These are phyloP conservation scores for Aphanomyces cochlioides DNA, from an alignment of 352 stramenopile species.

Conservation along the genomic window DNA sequence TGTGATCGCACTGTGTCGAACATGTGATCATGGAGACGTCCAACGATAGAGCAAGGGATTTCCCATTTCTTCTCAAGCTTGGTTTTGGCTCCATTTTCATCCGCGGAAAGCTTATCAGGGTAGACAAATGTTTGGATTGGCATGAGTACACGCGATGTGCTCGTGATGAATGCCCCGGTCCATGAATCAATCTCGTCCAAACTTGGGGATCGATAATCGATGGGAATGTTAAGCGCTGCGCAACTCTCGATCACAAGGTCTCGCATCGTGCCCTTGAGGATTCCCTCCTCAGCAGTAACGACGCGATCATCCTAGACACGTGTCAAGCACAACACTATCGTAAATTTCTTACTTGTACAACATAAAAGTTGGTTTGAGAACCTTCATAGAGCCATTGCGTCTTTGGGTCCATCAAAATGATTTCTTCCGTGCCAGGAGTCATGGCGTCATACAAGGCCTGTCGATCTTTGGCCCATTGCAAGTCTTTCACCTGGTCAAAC, in stretches of 20 bases:
- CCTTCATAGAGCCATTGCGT: constrained; percentile 61
- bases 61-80: constrained; percentile 32
- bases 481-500: constrained; percentile 48
- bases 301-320: constrained; percentile 38
- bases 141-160: constrained; percentile 74
- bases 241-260: constrained; percentile 69
- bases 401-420: constrained; percentile 77
- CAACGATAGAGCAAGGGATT: constrained; percentile 49
- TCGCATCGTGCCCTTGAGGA: constrained; percentile 74
- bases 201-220: constrained; percentile 49
- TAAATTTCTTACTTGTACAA: constrained; percentile 35
- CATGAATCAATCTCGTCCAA: constrained; percentile 56
- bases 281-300: constrained; percentile 62
- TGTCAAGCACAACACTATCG: background rate
- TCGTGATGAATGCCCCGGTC: constrained; percentile 81
- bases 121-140: constrained; percentile 33
- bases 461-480: constrained; percentile 66
- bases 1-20: constrained; percentile 48
- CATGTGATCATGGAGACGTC: constrained; percentile 46
- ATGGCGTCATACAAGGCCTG: constrained; percentile 73
- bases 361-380: constrained; percentile 84
- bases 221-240: constrained; percentile 45
- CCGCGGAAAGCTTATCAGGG: constrained; percentile 4
- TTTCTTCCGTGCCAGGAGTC: constrained; percentile 61
- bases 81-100: background rate